Evolutionary conservation across 495 filamentous ascomycete species (phyloP).

Genomic region (Penicillium angulare): DNA sequence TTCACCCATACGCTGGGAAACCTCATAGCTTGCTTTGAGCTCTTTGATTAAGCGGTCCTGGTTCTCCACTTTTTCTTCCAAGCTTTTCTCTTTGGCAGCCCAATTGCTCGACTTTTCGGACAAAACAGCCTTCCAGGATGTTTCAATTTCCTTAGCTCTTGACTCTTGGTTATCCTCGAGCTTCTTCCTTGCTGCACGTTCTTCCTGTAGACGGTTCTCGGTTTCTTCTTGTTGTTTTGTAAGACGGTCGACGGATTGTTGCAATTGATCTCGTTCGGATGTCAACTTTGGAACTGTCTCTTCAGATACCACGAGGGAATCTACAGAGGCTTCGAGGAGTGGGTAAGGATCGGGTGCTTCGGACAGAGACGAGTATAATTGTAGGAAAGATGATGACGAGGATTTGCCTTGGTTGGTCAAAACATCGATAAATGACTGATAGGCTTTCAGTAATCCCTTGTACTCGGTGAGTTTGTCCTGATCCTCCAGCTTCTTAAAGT

Average conservation of each 20-base stretch:
- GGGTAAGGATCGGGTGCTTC: slow-evolving; percentile 97
- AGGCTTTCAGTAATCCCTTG: slow-evolving; percentile 90
- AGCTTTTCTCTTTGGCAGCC: slow-evolving; percentile 86
- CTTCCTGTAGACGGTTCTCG: slow-evolving; percentile 70
- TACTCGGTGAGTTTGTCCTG: slow-evolving; percentile 80
- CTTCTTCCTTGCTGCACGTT: slow-evolving; percentile 66
- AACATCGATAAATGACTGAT: slow-evolving; percentile 95
- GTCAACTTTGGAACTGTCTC: slow-evolving; percentile 87
- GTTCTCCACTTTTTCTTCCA: slow-evolving; percentile 91
- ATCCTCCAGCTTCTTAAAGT: slow-evolving; percentile 95
- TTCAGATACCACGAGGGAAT: slow-evolving; percentile 85
- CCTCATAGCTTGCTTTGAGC: slow-evolving; percentile 95
- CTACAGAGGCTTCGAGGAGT: slow-evolving; percentile 90
- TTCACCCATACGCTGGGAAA: slow-evolving; percentile 81
- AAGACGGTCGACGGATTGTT: slow-evolving; percentile 73
- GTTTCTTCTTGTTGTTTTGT: slow-evolving; percentile 90
- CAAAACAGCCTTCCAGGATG: slow-evolving; percentile 88
- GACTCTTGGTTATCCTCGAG: slow-evolving; percentile 74
- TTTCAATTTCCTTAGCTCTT: slow-evolving; percentile 81
- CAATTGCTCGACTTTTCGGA: slow-evolving; percentile 95
- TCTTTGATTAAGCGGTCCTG: slow-evolving; percentile 92
- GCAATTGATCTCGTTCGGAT: slow-evolving; percentile 81
- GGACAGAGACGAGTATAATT: slow-evolving; percentile 87
- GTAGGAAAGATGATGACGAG: slow-evolving; percentile 85
- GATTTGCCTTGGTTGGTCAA: slow-evolving; percentile 92